Base-by-base conservation (phyloP, 805 yeast genomes). In the Candida namnaoensis region DNA sequence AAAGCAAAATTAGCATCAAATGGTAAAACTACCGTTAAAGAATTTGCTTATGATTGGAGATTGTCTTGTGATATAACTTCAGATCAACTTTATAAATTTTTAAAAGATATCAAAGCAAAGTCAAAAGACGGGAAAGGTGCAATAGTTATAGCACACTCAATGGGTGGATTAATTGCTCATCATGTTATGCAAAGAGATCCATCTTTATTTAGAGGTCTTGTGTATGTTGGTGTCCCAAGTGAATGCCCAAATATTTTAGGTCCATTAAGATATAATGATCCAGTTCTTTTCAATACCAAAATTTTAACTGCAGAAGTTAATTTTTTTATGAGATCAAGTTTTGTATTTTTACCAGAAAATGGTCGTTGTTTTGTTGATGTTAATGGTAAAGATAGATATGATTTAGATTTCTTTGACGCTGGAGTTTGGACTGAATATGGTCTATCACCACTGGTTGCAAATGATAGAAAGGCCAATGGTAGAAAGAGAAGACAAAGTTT, bases 21-120 rank as follows among this genome's bases (percentile, higher is more conserved):
- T 50, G 80, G 84, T 2, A 76, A 74, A 11, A 72, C 82, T 5
- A 71, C 62, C 13, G 78, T 86, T 6, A 74, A 76, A 42, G 81
- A 82, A 43, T 90, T 81, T 62, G 95, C 95, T n/a, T 90, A 88
- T 59, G 97, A 90, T 64, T 90, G 97, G 97, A 72, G 97, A 52
- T 60, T 88, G 6, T 78, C 90, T 7, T 69, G 78, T 3, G 84
- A 78, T 35, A 57, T 78, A 5, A 63, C 71, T 15, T 65, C 84
- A 11, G 56, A 62, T 7, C 69, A 78, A 46, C 63, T 90, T n/a
- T 62, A 61, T 32, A 60, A 68, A n/a, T 69, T 68, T 38, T 57
- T 86, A 13, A 50, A 51, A 15, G 53, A 66, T 6, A 62, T 87
- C 26, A 56, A 63, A 19, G 73, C 37, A 57, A 66, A 10, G 52